Conservation (phyloP, 495 filamentous ascomycete genomes). For the Daldinia vernicosa region DNA sequence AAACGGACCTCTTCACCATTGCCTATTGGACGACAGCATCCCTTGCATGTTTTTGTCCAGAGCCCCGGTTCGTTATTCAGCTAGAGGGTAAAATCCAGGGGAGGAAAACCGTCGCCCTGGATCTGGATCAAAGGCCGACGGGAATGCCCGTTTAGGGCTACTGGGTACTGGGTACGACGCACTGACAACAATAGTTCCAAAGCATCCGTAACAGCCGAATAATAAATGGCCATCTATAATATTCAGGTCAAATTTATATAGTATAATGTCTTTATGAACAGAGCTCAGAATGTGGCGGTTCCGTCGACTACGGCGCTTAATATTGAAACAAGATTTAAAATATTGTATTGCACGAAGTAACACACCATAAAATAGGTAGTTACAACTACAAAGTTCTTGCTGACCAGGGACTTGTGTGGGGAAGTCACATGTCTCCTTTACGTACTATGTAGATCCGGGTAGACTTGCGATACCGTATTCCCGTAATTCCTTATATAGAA, state of each 20-base stretch:
- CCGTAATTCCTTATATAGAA: background rate
- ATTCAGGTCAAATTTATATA: background rate
- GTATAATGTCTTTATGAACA: background rate
- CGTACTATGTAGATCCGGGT: background rate
- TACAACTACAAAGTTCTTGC: constrained; percentile 10
- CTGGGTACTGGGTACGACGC: background rate
- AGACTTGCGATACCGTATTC: constrained; percentile 4
- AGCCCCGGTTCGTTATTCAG: constrained; percentile 2
- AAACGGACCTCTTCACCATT: background rate
- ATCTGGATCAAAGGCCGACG: background rate
- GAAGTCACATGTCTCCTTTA: constrained; percentile 1
- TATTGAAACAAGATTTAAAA: background rate
- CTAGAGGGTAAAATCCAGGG: background rate
- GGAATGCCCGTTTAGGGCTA: constrained; percentile 6
- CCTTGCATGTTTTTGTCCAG: constrained; percentile 1
- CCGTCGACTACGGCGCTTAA: background rate
- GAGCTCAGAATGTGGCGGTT: background rate
- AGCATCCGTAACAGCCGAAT: background rate
- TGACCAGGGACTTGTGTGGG: constrained; percentile 10
- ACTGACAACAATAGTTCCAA: background rate
- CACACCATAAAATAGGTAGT: background rate
- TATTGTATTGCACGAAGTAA: no score
- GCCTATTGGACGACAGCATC: background rate
- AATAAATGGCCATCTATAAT: background rate
- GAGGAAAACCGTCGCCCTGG: constrained; percentile 1